Evolutionary conservation across 768 basidiomycete species (phyloP).

Genomic region (Calocera viscosa): DNA sequence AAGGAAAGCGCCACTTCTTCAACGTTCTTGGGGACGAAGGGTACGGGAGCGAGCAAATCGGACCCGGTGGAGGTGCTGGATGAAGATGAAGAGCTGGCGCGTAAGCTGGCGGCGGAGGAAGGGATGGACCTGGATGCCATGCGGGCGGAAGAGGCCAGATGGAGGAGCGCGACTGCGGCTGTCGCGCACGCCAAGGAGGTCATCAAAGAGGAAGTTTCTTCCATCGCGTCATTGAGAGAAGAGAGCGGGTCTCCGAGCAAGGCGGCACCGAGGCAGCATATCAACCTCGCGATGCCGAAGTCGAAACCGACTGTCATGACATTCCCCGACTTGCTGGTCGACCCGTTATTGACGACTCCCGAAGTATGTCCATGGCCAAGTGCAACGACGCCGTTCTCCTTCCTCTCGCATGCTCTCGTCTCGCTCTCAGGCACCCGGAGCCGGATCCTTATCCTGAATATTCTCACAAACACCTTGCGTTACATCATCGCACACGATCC

Average conservation of each 20-base stretch:
- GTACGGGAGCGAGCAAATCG: neutral
- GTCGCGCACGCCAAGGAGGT: neutral
- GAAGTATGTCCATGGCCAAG: conserved; percentile 35
- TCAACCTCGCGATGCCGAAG: conserved; percentile 1
- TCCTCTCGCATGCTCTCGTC: conserved; percentile 52
- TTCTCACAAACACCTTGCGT: conserved; percentile 61
- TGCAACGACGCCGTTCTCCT: conserved; percentile 47
- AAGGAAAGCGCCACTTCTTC: neutral
- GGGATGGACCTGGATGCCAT: neutral
- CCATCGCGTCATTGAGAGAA: neutral
- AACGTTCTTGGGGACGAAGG: neutral
- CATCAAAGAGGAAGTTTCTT: neutral
- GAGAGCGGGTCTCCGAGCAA: neutral
- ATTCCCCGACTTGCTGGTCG: conserved; percentile 19
- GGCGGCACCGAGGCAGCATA: neutral
- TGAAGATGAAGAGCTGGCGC: conserved; percentile 2
- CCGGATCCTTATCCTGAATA: conserved; percentile 54
- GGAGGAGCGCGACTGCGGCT: neutral
- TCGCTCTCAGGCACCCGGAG: conserved; percentile 56
- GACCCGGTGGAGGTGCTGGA: conserved; percentile 2
- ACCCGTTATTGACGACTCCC: conserved; percentile 38
- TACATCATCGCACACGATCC: conserved; percentile 54
- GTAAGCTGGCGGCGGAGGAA: neutral
- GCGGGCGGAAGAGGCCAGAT: neutral
- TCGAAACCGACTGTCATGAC: conserved; percentile 12